Evolutionary conservation across 352 stramenopile genomes (phyloP), one percentile per base, ranked within the genome.

Genomic region (Globisporangium nagaii): DNA sequence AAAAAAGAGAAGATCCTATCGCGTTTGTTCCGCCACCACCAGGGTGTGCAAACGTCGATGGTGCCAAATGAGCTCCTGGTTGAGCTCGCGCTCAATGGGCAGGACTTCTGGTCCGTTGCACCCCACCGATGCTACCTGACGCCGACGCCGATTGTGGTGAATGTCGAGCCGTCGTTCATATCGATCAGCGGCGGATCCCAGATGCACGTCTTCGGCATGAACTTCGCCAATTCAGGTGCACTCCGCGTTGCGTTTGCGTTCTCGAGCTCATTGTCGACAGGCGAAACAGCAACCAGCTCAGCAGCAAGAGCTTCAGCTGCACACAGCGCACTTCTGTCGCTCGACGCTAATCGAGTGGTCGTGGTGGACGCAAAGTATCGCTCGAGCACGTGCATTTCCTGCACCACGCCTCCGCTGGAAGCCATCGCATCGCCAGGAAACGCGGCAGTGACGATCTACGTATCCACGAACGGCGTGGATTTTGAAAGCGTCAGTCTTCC

Each of bases 401-500:
- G 77, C 47, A 57, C 62, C 1, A 73, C 77, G 7, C 74, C 77
- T 9, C 42, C 72, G 3, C 42, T 84, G 19, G 10, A 66, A 19
- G 37, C 62, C 36, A 36, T 75, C 10, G 57, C 64, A 0, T 60
- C 42, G 11, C 13, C 19, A 9, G 58, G 63, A 15, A 25, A 55
- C 4, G 20, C 57, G 1, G 52, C 42, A 17, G 65, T 77, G 13
- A 71, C 60, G 17, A 12, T 88, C 17, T 80, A 76, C 43, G 67
- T 86, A 0, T 77, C 73, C 1, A 53, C 82, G 8, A 86, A 88
- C 36, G 77, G 77, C 3, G 19, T 65, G 11, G 77, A 88, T 36
- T 88, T 88, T 37, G 74, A 88, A n/a, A 81, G 77, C 40, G 66
- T 88, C 25, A 69, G 68, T 0, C 53, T 88, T 0, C 72, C 77